Evolutionary conservation across 2,329 filamentous ascomycete genomes (phyloP), one percentile per base, ranked within the genome.

Genomic region (Botrytis porri): DNA sequence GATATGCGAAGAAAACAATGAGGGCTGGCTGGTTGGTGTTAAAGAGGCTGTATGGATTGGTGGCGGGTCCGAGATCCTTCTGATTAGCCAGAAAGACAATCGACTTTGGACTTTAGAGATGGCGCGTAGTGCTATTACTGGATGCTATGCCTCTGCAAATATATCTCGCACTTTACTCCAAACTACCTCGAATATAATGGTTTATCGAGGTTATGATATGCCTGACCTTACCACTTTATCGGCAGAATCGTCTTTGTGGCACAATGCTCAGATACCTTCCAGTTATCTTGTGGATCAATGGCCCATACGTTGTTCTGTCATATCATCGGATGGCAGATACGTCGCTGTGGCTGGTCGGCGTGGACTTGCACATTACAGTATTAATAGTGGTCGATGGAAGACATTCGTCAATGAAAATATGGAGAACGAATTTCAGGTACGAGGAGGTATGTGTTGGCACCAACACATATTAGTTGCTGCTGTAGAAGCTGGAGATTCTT

Each of bases 401-500:
- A 97, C 92, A 0, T 99, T 99, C 81, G 88, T 92, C 66, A 94
- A 95, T 78, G 88, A 90, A 39, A 89, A 88, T 43, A 88, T 91
- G 79, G 96, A 98, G 82, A 94, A 95, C 78, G 93, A 95, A 75
- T 99, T 99, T 80, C 90, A 94, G 37, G 93, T 99, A 22, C 88
- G 95, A 75, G 96, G 96, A 66, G 96, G 96, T 10, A 97, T 99
- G 95, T 98, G 95, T 81, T 99, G 96, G 96, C 95, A 97, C 80
- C 94, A 97, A 77, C 95, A 99, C 82, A 93, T 98, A 45, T 86
- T 99, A 29, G 93, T 98, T 72, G 95, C 94, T 57, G 94, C 95
- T 6, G 91, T 98, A n/a, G 96, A 99, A 82, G 90, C 89, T 71
- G 93, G 92, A 77, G 88, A 90, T 76, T 90, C 90, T 35, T 94